Percentiles rank a stretch among this genome's conserved stretches.
These are phyloP conservation scores for Penicillium longicatenatum DNA, from an alignment of 495 filamentous ascomycete genomes.

Conservation along the genomic window DNA sequence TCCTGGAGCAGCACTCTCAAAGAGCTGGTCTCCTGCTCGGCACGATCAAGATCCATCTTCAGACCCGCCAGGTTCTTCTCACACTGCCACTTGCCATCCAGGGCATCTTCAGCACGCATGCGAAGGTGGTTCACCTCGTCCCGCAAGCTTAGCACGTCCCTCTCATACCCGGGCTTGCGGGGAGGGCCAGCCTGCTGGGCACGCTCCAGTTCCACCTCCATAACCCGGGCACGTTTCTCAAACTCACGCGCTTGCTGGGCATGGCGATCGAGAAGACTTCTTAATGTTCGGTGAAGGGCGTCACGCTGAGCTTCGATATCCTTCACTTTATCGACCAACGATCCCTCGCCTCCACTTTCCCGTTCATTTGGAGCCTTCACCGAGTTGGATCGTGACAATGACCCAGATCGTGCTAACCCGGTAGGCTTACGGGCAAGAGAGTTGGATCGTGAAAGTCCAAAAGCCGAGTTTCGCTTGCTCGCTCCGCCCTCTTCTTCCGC, in stretches of 20 bases:
- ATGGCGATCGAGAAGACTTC: constrained; percentile 84
- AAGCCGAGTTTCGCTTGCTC: constrained; percentile 32
- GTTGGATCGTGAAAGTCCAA: constrained; percentile 61
- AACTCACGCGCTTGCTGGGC: constrained; percentile 78
- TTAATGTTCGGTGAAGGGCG: constrained; percentile 82
- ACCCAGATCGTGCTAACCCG: constrained; percentile 47
- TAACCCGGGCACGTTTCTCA: constrained; percentile 68
- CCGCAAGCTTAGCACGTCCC: constrained; percentile 75
- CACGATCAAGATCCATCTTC: constrained; percentile 96
- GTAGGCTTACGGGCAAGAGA: constrained; percentile 56
- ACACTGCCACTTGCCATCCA: constrained; percentile 96
- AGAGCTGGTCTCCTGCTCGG: constrained; percentile 86
- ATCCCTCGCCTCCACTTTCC: constrained; percentile 67
- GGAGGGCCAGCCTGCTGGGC: constrained; percentile 68
- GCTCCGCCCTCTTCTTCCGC: constrained; percentile 56
- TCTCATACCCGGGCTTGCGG: constrained; percentile 75
- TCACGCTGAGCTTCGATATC: constrained; percentile 94
- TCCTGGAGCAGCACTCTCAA: constrained; percentile 79
- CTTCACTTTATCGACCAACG: constrained; percentile 80
- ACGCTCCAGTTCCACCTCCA: constrained; percentile 78
- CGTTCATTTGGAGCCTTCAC: constrained; percentile 56
- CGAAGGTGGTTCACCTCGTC: constrained; percentile 84
- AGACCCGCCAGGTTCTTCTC: constrained; percentile 90
- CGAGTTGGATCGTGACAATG: constrained; percentile 58
- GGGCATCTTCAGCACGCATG: constrained; percentile 86